phyloP scores from a whole-genome alignment of 192 early-diverging fungal species.

The Funneliformis geosporum region DNA sequence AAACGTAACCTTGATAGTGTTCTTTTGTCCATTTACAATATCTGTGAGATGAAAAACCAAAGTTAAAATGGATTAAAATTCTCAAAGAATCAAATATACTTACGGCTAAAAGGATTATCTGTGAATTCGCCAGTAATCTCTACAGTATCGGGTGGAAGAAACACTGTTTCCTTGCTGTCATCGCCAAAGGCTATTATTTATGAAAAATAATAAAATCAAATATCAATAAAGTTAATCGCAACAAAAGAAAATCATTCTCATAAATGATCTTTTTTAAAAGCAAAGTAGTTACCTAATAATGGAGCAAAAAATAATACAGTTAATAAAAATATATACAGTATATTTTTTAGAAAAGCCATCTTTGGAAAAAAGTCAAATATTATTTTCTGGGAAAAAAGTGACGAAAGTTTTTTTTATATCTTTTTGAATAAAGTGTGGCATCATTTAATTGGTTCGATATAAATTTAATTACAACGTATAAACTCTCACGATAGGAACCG shows the following conservation, averaged over 20 bases:
- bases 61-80: not conserved
- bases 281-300: not conserved
- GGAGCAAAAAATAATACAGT: not conserved
- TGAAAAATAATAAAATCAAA: too few relatives aligned
- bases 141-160: not conserved
- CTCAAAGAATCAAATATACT: too few relatives aligned
- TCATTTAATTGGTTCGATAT: constrained; percentile 17
- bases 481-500: too few relatives aligned
- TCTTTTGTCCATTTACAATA: constrained; percentile 49
- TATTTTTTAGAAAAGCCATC: too few relatives aligned
- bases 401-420: not conserved
- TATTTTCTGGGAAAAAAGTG: not conserved
- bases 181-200: not conserved
- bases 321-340: not conserved
- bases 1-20: constrained; percentile 40
- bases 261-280: too few relatives aligned
- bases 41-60: constrained; percentile 32
- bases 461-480: too few relatives aligned
- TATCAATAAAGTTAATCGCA: too few relatives aligned
- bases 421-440: constrained; percentile 11
- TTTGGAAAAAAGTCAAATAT: too few relatives aligned
- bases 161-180: not conserved
- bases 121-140: constrained; percentile 38
- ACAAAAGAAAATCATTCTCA: not conserved
- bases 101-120: constrained; percentile 47